These are phyloP conservation scores for Leccinum longicurvipes DNA, from an alignment of 768 basidiomycete genomes.

Conservation along the genomic window DNA sequence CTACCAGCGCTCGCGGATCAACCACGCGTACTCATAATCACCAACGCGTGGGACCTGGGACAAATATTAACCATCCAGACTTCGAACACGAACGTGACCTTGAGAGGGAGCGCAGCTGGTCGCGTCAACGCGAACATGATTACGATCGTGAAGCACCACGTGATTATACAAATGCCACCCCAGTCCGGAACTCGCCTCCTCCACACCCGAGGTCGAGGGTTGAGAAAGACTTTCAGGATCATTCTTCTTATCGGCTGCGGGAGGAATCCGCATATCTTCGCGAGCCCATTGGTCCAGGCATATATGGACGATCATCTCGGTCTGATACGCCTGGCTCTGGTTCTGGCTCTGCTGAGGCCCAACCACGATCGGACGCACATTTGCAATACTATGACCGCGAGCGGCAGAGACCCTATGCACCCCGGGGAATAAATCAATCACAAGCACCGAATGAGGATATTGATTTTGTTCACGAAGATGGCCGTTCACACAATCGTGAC, in stretches of 20 bases:
- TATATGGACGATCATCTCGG: slow-evolving; percentile 42
- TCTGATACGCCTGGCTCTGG: slow-evolving; percentile 58
- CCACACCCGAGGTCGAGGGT: slow-evolving; percentile 37
- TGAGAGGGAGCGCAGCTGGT: slow-evolving; percentile 42
- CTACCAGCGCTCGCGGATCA: slow-evolving; percentile 34
- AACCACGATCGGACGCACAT: slow-evolving; percentile 48
- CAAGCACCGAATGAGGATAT: slow-evolving; percentile 40
- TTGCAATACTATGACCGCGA: slow-evolving; percentile 50
- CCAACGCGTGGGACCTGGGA: slow-evolving; percentile 63
- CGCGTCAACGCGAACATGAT: slow-evolving; percentile 42
- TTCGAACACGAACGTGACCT: slow-evolving; percentile 41
- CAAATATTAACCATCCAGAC: slow-evolving; percentile 46
- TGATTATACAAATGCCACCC: slow-evolving; percentile 28
- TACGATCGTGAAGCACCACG: slow-evolving; percentile 35
- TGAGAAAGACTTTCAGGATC: slow-evolving; percentile 32
- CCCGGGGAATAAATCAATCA: slow-evolving; percentile 47
- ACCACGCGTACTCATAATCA: slow-evolving; percentile 54
- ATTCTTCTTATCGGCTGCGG: slow-evolving; percentile 29
- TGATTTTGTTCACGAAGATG: slow-evolving; percentile 56
- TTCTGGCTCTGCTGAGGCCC: slow-evolving; percentile 47
- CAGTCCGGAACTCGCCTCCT: slow-evolving; percentile 41
- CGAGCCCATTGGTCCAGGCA: slow-evolving; percentile 29
- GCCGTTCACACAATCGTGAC: slow-evolving; percentile 35
- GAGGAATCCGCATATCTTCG: slow-evolving; percentile 30
- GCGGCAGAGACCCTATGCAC: slow-evolving; percentile 46